Percentiles rank a stretch among this genome's conserved stretches.
Conservation (phyloP, 1,284 basidiomycete species). For the Mycena sp. region DNA sequence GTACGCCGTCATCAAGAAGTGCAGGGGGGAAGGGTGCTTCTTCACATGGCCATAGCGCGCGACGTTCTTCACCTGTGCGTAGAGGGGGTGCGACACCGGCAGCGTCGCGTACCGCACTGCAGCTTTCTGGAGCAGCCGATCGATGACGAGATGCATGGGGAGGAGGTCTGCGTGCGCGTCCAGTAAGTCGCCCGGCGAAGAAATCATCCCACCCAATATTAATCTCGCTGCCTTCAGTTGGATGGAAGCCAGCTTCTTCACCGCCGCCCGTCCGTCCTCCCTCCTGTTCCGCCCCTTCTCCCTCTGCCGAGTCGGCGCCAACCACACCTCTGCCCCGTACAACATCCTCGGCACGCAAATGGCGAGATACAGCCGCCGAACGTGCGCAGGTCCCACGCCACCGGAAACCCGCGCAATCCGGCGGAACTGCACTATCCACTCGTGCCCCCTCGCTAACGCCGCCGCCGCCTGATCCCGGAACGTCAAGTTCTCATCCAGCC, state of each 20-base stretch:
- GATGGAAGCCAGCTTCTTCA: conserved; percentile 36
- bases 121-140: neutral
- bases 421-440: too few species aligned
- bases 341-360: conserved; percentile 43
- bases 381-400: too few species aligned
- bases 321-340: conserved; percentile 48
- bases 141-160: conserved; percentile 37
- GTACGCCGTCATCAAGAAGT: conserved; percentile 1
- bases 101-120: neutral
- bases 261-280: conserved; percentile 3
- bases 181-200: conserved; percentile 43
- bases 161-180: conserved; percentile 44
- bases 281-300: neutral
- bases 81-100: neutral
- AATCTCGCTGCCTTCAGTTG: conserved; percentile 46
- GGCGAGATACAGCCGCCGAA: conserved; percentile 39
- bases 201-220: conserved; percentile 46
- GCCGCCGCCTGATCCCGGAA: too few species aligned
- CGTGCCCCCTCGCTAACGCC: too few species aligned
- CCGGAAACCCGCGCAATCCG: too few species aligned
- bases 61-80: neutral
- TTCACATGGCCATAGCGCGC: neutral
- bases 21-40: neutral
- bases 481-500: too few species aligned
- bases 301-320: conserved; percentile 14